These are phyloP conservation scores for Cordyceps cicadae DNA, from an alignment of 2,329 filamentous ascomycete species.

Conservation along the genomic window DNA sequence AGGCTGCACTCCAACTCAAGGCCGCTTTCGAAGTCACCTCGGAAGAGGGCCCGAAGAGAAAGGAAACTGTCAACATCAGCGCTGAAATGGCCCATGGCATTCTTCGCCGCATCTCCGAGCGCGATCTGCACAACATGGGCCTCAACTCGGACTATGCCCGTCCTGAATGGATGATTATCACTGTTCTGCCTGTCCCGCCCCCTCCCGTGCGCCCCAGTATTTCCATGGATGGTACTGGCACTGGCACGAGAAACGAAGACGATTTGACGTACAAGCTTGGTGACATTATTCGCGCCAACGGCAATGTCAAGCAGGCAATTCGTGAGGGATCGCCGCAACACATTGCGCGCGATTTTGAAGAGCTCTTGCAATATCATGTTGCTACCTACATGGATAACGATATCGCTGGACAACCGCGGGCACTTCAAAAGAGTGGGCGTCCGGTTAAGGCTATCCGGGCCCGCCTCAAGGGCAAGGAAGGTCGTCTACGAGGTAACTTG, in stretches of 20 bases:
- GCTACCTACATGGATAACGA: conserved; percentile 99
- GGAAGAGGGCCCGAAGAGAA: conserved; percentile 64
- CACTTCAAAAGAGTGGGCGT: conserved; percentile 91
- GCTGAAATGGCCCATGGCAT: conserved; percentile 79
- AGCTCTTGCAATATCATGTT: conserved; percentile 91
- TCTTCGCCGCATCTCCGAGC: conserved; percentile 73
- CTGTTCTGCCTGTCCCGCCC: conserved; percentile 87
- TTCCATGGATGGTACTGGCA: conserved; percentile 88
- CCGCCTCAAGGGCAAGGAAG: conserved; percentile 97
- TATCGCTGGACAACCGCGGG: conserved; percentile 89
- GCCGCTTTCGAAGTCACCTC: conserved; percentile 56
- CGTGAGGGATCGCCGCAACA: conserved; percentile 87
- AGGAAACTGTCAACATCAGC: conserved; percentile 74
- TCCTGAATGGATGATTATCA: conserved; percentile 97
- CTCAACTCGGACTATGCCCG: conserved; percentile 91
- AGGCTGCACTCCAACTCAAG: conserved; percentile 75
- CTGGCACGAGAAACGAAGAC: conserved; percentile 90
- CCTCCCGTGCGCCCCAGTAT: conserved; percentile 95
- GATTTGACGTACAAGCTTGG: conserved; percentile 99
- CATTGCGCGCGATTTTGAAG: conserved; percentile 84
- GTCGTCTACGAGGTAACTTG: conserved; percentile 92
- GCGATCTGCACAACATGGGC: conserved; percentile 78
- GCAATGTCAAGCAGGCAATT: conserved; percentile 85
- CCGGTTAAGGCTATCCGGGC: conserved; percentile 95
- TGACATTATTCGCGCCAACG: conserved; percentile 96